Evolutionary conservation across 2,329 filamentous ascomycete genomes (phyloP).

Genomic region (Ramularia endophylla): DNA sequence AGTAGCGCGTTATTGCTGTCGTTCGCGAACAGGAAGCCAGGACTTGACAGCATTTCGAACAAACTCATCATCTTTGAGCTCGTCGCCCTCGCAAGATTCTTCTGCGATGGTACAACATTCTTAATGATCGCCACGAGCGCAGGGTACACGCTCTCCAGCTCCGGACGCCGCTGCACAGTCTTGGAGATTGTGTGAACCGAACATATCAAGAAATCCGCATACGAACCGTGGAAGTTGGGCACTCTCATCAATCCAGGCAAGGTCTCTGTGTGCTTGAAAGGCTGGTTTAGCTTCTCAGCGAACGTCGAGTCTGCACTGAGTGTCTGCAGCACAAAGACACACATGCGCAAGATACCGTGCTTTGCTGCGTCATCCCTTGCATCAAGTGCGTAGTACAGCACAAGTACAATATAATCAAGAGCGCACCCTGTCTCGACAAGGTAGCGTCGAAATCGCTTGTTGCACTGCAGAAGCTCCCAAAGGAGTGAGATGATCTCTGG

Average conservation of each 20-base stretch:
- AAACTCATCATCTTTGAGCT: slow-evolving; percentile 81
- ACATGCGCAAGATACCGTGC: slow-evolving; percentile 92
- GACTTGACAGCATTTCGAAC: slow-evolving; percentile 87
- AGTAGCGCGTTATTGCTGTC: slow-evolving; percentile 83
- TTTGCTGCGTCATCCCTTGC: slow-evolving; percentile 80
- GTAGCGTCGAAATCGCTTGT: slow-evolving; percentile 93
- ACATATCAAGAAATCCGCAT: slow-evolving; percentile 89
- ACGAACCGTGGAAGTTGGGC: slow-evolving; percentile 77
- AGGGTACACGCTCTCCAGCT: slow-evolving; percentile 85
- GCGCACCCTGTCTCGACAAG: slow-evolving; percentile 93
- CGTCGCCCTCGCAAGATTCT: slow-evolving; percentile 67
- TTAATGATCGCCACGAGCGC: slow-evolving; percentile 87
- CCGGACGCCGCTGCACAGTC: slow-evolving; percentile 80
- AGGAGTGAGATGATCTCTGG: slow-evolving; percentile 96
- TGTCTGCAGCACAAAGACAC: slow-evolving; percentile 92
- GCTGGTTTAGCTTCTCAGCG: slow-evolving; percentile 81
- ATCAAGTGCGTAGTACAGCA: slow-evolving; percentile 88
- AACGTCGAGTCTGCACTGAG: slow-evolving; percentile 90
- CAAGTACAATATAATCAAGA: slow-evolving; percentile 85
- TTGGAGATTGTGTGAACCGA: slow-evolving; percentile 91
- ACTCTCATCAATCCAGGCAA: slow-evolving; percentile 77
- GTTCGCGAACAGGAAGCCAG: slow-evolving; percentile 85
- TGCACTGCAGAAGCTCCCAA: slow-evolving; percentile 96
- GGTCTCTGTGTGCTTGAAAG: slow-evolving; percentile 82
- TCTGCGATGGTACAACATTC: slow-evolving; percentile 81